phyloP scores from a whole-genome alignment of 805 yeast genomes.

The Nakazawaea laoshanensis region DNA sequence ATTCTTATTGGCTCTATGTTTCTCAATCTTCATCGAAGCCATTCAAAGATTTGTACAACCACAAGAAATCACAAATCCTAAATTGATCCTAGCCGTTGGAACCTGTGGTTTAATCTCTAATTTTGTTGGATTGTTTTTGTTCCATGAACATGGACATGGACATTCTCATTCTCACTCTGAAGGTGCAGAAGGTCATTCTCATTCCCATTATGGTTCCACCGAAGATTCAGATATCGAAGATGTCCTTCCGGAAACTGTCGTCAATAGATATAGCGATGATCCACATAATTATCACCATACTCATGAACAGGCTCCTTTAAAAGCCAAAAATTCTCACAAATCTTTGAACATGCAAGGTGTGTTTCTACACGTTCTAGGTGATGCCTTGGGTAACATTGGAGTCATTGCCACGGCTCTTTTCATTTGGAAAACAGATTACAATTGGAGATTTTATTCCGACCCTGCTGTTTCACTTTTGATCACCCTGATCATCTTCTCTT shows the following conservation, averaged over 20 bases:
- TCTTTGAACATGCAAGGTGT: constrained; percentile 98
- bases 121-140: constrained; percentile 71
- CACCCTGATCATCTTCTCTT: constrained; percentile 80
- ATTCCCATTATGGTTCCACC: constrained; percentile 1
- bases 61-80: constrained; percentile 72
- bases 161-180: constrained; percentile 41
- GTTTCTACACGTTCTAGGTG: constrained; percentile 90
- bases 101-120: constrained; percentile 76
- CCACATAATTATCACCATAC: constrained; percentile 13
- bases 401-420: constrained; percentile 84
- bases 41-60: constrained; percentile 82
- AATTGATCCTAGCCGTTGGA: constrained; percentile 76
- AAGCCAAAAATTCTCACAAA: constrained; percentile 23
- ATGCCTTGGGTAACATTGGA: constrained; percentile 92
- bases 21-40: constrained; percentile 89
- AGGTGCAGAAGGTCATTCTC: constrained; percentile 11
- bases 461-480: constrained; percentile 81
- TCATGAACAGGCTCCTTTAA: constrained; percentile 11
- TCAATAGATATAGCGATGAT: constrained; percentile 6
- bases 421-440: constrained; percentile 87
- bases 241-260: constrained; percentile 14
- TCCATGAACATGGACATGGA: constrained; percentile 69
- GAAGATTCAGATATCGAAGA: constrained; percentile 13
- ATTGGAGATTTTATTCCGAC: constrained; percentile 83
- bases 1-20: constrained; percentile 83